Percentiles rank a stretch among this genome's conserved stretches.
These are phyloP conservation scores for Dryadomyces quercivorus DNA, from an alignment of 2,329 filamentous ascomycete species.

Conservation along the genomic window DNA sequence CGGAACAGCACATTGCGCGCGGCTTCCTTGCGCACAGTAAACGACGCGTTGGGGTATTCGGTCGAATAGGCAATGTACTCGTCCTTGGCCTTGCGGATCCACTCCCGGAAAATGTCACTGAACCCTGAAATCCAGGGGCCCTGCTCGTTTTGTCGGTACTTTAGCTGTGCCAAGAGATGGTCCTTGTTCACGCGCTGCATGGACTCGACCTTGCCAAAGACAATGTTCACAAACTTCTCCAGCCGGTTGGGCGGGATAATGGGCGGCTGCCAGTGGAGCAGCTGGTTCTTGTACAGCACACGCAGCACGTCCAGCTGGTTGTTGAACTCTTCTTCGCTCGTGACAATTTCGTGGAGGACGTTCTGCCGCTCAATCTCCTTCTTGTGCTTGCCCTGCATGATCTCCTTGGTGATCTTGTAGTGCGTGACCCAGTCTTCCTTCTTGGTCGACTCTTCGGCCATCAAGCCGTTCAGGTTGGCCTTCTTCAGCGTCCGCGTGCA, in stretches of 20 bases:
- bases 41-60: constrained; percentile 72
- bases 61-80: constrained; percentile 90
- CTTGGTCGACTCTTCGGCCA: constrained; percentile 54
- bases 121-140: constrained; percentile 90
- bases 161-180: constrained; percentile 80
- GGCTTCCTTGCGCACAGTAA: constrained; percentile 71
- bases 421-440: constrained; percentile 81
- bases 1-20: constrained; percentile 78
- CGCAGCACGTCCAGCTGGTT: constrained; percentile 77
- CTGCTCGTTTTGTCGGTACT: constrained; percentile 93
- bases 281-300: constrained; percentile 71
- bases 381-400: constrained; percentile 56
- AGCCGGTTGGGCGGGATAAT: constrained; percentile 71
- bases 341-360: constrained; percentile 88
- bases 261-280: constrained; percentile 60
- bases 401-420: constrained; percentile 71
- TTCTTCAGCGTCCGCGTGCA: constrained; percentile 93
- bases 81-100: constrained; percentile 85
- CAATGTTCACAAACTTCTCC: constrained; percentile 66
- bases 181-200: constrained; percentile 90
- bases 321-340: constrained; percentile 85
- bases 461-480: constrained; percentile 69
- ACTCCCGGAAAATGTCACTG: constrained; percentile 94
- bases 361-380: constrained; percentile 93
- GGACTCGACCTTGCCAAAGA: constrained; percentile 83